Conservation (phyloP, 768 basidiomycete genomes). For the Calocybe indica region DNA sequence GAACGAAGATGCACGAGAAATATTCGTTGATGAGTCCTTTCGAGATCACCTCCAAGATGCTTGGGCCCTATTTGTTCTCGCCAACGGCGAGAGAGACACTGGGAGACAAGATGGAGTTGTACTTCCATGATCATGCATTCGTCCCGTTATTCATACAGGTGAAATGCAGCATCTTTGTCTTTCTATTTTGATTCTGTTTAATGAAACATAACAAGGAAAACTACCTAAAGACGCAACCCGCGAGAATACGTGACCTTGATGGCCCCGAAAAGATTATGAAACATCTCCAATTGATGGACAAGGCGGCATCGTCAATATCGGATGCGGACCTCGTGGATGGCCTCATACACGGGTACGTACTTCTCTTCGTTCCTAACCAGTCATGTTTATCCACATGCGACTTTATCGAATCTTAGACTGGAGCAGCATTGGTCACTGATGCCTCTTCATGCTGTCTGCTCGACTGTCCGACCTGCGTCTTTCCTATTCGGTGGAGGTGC, state of each 20-base stretch:
- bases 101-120: slow-evolving; percentile 90
- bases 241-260: slow-evolving; percentile 45
- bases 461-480: slow-evolving; percentile 84
- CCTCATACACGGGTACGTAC: slow-evolving; percentile 81
- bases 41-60: slow-evolving; percentile 81
- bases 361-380: background rate
- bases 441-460: slow-evolving; percentile 89
- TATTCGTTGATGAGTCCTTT: slow-evolving; percentile 89
- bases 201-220: slow-evolving; percentile 63
- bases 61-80: slow-evolving; percentile 90
- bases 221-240: slow-evolving; percentile 81
- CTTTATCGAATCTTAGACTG: slow-evolving; percentile 38
- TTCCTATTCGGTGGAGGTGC: slow-evolving; percentile 69
- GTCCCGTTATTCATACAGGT: slow-evolving; percentile 95
- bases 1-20: slow-evolving; percentile 88
- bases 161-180: background rate
- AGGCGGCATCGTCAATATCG: slow-evolving; percentile 88
- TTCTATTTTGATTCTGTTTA: background rate
- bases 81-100: slow-evolving; percentile 74
- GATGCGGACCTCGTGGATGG: slow-evolving; percentile 92
- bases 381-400: slow-evolving; percentile 2
- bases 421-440: slow-evolving; percentile 97
- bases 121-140: slow-evolving; percentile 95
- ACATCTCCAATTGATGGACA: slow-evolving; percentile 75
- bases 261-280: slow-evolving; percentile 66